Conservation (phyloP, 371 early-diverging fungal genomes). For the Chytridiales sp. region DNA sequence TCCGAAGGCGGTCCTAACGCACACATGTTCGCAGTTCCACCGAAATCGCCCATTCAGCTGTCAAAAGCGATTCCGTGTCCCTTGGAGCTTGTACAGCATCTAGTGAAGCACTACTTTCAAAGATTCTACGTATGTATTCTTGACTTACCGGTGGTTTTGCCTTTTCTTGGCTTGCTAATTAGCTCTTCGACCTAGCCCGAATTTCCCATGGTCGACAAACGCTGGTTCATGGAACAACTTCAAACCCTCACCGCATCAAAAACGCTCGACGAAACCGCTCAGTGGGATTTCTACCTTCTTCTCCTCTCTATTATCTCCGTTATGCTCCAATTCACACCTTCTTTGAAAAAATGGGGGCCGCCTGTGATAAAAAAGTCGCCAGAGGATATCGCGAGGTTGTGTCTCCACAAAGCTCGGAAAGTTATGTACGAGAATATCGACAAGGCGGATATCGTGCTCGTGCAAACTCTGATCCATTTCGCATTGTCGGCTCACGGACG, state of each 20-base stretch:
- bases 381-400: background rate
- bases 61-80: conserved; percentile 11
- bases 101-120: background rate
- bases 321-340: conserved; percentile 14
- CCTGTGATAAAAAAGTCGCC: conserved; percentile 4
- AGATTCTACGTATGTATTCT: too few relatives aligned
- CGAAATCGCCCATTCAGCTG: too few relatives aligned
- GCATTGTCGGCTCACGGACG: conserved; percentile 6
- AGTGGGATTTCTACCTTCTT: conserved; percentile 5
- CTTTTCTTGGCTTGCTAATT: too few relatives aligned
- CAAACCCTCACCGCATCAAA: background rate
- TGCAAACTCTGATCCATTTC: conserved; percentile 1
- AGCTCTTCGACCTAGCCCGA: too few relatives aligned
- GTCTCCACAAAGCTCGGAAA: background rate
- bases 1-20: too few relatives aligned
- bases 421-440: conserved; percentile 6
- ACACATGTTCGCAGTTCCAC: too few relatives aligned
- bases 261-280: background rate
- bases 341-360: conserved; percentile 1
- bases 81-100: background rate
- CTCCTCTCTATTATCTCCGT: conserved; percentile 3
- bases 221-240: background rate
- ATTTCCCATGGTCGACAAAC: conserved; percentile 15
- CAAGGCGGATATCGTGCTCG: background rate
- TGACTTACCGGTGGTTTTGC: too few relatives aligned